Evolutionary conservation across 768 basidiomycete species (phyloP), one percentile per base, ranked within the genome.

Genomic region (Pleurotus eryngii): DNA sequence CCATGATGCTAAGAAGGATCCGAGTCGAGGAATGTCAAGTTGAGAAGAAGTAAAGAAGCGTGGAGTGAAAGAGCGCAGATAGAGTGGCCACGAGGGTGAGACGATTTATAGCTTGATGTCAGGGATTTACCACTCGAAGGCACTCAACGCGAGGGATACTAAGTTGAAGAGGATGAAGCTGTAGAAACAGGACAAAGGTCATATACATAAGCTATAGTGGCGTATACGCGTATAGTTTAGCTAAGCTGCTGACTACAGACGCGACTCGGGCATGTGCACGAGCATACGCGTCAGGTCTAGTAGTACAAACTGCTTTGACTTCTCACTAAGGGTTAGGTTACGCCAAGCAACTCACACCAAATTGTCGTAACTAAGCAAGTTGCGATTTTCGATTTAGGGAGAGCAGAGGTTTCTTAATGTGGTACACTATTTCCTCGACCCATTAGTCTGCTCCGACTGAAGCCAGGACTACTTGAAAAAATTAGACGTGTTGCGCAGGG

Each of bases 1-100:
- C 75, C 90, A 92, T 92, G 60, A 61, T 66, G 9, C 11, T 35
- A 9, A 35, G 30, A 35, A 35, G 42, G 55, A 57, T 57, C 55
- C 35, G 26, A 37, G 58, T 46, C 57, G 58, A 50, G 56, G 43
- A 55, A 49, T 40, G 17, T 24, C 18, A 42, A 47, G 43, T 46
- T 35, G 55, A 63, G 26, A 43, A 51, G 45, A 22, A 35, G 30
- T 4, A 9, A 9, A 11, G 30, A 35, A 35, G 30, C 11, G 30
- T 35, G 9, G 30, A 11, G 11, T 35, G 30, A 35, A 35, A 9
- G 30, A 11, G 43, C 48, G 42, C 38, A 57, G 59, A 47, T 55
- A 55, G 45, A 60, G 55, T 35, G 30, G 30, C 11, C 30, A 35
- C 30, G 53, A 55, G 54, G 40, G 18, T 55, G 43, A 27, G 46